phyloP scores from a whole-genome alignment of 441 rosid species.

The Erodium trifolium region DNA sequence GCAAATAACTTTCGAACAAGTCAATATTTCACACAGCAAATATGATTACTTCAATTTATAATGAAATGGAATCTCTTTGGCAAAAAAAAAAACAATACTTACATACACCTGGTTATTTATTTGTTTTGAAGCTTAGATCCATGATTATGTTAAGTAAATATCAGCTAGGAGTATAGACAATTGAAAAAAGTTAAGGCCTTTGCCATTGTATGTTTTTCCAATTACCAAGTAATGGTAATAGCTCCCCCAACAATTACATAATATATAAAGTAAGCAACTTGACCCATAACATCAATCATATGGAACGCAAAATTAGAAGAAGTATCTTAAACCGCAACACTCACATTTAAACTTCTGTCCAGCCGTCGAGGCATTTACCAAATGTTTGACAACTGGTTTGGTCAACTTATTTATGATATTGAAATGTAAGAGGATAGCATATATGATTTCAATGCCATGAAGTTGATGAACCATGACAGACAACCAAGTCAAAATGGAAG shows the following conservation, averaged over 20 bases:
- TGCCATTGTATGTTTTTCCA: not conserved
- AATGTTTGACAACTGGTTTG: not conserved
- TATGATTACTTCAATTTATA: too few relatives aligned
- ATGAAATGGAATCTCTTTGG: too few relatives aligned
- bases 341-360: not conserved
- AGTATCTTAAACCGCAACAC: not conserved
- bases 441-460: not conserved
- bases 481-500: not conserved
- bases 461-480: not conserved
- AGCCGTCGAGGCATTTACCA: not conserved
- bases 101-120: too few relatives aligned
- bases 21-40: too few relatives aligned
- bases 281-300: not conserved
- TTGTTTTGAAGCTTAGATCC: not conserved
- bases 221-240: not conserved
- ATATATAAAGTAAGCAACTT: not conserved
- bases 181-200: not conserved
- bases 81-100: too few relatives aligned
- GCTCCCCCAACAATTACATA: not conserved
- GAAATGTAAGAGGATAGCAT: conserved; percentile 1
- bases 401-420: not conserved
- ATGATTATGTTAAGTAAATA: not conserved
- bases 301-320: not conserved
- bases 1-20: too few relatives aligned
- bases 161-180: conserved; percentile 1